A percentile compares a stretch with the other conserved stretches of the same genome.
Conservation (phyloP, 2,329 filamentous ascomycete species). For the Colletotrichum sp. region DNA sequence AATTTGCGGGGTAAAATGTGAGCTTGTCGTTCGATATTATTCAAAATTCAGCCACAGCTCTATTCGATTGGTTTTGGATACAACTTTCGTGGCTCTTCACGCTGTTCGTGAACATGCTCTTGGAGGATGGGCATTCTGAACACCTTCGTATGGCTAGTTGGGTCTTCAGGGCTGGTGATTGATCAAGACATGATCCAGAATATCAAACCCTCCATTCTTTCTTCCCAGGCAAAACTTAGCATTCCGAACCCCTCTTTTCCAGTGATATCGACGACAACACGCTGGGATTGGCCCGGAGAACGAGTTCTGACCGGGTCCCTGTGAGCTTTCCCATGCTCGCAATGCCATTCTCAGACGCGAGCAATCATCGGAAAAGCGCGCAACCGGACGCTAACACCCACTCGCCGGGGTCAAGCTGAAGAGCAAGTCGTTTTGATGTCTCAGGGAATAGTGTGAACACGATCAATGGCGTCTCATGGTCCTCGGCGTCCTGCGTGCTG, state of each 20-base stretch:
- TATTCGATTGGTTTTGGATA: neutral
- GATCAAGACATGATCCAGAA: neutral
- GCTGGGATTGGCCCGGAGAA: neutral
- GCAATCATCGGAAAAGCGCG: neutral
- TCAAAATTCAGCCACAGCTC: neutral
- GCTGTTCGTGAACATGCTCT: neutral
- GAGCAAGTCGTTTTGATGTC: neutral
- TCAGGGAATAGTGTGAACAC: neutral
- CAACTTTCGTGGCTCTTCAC: neutral
- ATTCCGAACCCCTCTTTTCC: neutral
- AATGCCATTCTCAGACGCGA: conserved; percentile 1
- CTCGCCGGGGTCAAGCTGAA: neutral
- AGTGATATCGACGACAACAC: neutral
- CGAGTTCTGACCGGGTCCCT: neutral
- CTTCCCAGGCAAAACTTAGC: neutral
- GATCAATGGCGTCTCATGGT: neutral
- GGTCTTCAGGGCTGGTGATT: neutral
- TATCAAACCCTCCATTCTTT: neutral
- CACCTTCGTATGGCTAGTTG: neutral
- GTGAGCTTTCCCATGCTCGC: neutral
- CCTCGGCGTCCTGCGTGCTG: neutral
- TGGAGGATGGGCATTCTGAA: neutral
- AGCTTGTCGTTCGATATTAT: neutral
- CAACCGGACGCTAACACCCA: neutral
- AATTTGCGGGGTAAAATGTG: neutral